phyloP scores from a whole-genome alignment of 2,329 filamentous ascomycete genomes.

The Aspergillus sp. region DNA sequence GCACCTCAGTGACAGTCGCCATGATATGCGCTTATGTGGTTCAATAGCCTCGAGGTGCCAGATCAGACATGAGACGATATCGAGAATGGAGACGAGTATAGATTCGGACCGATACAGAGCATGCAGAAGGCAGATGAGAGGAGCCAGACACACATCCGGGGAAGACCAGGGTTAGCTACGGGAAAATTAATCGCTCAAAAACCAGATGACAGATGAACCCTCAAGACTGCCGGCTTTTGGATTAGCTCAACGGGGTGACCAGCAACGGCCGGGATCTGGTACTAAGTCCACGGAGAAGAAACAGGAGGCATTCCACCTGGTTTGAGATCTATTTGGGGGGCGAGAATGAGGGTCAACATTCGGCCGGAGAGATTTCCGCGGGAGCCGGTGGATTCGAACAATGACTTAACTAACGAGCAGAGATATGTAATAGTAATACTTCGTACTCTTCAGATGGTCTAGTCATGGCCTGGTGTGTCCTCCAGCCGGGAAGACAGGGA shows the following conservation, averaged over 20 bases:
- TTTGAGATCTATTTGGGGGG: neutral
- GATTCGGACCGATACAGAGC: neutral
- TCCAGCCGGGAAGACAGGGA: neutral
- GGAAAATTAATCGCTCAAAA: neutral
- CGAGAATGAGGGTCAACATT: neutral
- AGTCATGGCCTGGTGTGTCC: neutral
- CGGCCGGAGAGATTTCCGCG: constrained; percentile 8
- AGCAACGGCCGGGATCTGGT: constrained; percentile 2
- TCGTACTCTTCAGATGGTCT: neutral
- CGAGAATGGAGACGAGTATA: neutral
- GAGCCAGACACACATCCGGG: neutral
- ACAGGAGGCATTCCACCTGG: neutral
- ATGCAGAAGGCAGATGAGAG: neutral
- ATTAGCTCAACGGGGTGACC: constrained; percentile 1
- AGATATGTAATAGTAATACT: neutral
- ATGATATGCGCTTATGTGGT: constrained; percentile 15
- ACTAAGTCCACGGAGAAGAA: constrained; percentile 2
- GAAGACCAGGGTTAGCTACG: neutral
- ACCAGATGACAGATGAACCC: neutral
- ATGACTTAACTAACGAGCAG: neutral
- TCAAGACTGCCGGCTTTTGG: neutral
- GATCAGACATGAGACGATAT: neutral
- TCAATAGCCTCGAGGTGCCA: neutral
- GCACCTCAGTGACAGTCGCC: constrained; percentile 29
- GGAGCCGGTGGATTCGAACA: neutral